Evolutionary conservation across 768 basidiomycete genomes (phyloP), one percentile per base, ranked within the genome.

Genomic region (Lactarius hengduanensis): DNA sequence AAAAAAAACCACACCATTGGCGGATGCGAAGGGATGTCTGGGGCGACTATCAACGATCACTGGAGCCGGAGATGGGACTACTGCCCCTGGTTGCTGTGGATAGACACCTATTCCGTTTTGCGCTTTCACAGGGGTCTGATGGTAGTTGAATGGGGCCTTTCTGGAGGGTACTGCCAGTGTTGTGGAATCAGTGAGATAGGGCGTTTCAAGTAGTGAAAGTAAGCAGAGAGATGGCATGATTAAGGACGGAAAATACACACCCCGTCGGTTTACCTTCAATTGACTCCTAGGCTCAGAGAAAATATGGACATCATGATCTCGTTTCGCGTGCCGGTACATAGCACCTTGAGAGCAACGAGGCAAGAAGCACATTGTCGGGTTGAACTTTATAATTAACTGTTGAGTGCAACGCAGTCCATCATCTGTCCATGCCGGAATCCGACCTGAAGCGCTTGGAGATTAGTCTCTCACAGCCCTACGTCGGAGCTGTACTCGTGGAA

Each of bases 121-220:
- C 16, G 11, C 38, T 58, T 47, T 55, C 32, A 28, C 34, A 13
- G 54, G 18, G 20, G 50, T 36, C 40, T 26, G 28, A 38, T 10
- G 3, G 26, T 43, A 11, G 40, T 47, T 38, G 32, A 30, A 30
- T 40, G 50, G 36, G 50, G 62, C 41, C 4, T 45, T 67, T 20
- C 50, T 63, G 26, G 59, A 57, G 18, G 57, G 20, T 28, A 38
- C 54, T 26, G n/a, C n/a, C n/a, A n/a, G n/a, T n/a, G 57, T 32
- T 57, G 59, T 59, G 11, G 50, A 13, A 50, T 11, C 22, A 50
- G 47, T 50, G 57, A 50, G 30, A 57, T 30, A 11, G n/a, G n/a
- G 28, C 34, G 18, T 34, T 53, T 50, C 4, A 22, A 50, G 22
- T 13, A 8, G 28, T 26, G 13, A 16, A 26, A 2, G n/a, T 22